Evolutionary conservation across 177 flowering plant species (phyloP).

Genomic region (Tripterygium wilfordii): DNA sequence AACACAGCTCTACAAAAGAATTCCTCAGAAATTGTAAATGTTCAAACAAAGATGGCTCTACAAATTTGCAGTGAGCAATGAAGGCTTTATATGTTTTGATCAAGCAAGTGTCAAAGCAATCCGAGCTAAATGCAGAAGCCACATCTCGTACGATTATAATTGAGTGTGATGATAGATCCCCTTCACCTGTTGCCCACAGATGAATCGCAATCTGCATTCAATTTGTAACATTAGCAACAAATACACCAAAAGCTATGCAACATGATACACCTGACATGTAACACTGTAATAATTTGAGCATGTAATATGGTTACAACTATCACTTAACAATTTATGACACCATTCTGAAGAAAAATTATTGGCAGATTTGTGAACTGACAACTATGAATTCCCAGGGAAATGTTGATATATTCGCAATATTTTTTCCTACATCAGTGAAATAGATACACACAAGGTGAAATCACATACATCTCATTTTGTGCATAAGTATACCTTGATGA

Average conservation of each 20-base stretch:
- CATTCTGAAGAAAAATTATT: no score
- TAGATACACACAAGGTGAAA: no score
- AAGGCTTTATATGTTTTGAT: slow-evolving; percentile 54
- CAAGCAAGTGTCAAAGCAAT: slow-evolving; percentile 53
- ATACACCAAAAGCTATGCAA: neutral
- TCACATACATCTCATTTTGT: neutral
- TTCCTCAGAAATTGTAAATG: slow-evolving; percentile 52
- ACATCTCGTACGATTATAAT: slow-evolving; percentile 50
- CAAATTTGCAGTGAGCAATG: slow-evolving; percentile 45
- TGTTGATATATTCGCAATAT: no score
- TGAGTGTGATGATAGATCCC: slow-evolving; percentile 43
- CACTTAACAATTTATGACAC: no score
- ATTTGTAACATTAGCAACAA: neutral
- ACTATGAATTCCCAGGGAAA: no score
- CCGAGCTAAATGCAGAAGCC: slow-evolving; percentile 34
- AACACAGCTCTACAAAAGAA: slow-evolving; percentile 66
- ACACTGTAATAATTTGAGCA: no score
- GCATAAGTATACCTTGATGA: slow-evolving; percentile 58
- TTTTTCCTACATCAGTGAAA: no score
- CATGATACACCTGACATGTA: no score
- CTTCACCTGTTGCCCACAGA: slow-evolving; percentile 79
- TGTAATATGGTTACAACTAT: no score
- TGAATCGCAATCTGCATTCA: slow-evolving; percentile 67
- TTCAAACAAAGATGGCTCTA: slow-evolving; percentile 38
- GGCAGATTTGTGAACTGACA: no score